Conservation (phyloP, 768 basidiomycete species). For the Lactarius hengduanensis region DNA sequence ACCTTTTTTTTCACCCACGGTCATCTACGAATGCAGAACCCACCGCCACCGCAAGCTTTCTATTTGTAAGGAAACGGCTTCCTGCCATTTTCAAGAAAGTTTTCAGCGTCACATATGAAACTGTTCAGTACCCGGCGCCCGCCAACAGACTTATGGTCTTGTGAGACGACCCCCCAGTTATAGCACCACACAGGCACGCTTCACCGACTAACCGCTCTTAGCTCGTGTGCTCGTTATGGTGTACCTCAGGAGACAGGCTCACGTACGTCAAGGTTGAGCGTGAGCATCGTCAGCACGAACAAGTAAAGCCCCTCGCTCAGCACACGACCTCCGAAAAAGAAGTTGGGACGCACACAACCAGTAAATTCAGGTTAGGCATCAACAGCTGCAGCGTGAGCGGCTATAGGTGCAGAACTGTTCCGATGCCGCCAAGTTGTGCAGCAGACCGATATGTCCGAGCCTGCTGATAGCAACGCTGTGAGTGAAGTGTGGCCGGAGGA, state of each 20-base stretch:
- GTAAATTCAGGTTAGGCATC: background rate
- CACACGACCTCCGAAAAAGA: background rate
- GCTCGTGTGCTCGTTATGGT: background rate
- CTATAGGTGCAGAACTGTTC: background rate
- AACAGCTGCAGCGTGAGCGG: background rate
- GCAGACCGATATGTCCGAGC: background rate
- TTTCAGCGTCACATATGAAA: background rate
- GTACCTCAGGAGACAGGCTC: background rate
- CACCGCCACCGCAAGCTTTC: too few relatives aligned
- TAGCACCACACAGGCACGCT: constrained; percentile 1
- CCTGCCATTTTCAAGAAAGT: background rate
- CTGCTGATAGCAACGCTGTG: background rate
- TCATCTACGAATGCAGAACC: too few relatives aligned
- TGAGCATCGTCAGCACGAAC: background rate
- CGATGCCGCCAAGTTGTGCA: background rate
- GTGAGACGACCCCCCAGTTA: constrained; percentile 1
- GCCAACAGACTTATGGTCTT: background rate
- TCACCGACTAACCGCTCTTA: background rate
- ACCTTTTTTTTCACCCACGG: too few relatives aligned
- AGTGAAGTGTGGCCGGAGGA: background rate
- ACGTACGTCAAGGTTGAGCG: constrained; percentile 1
- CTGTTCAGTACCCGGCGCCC: background rate
- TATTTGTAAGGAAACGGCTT: too few relatives aligned
- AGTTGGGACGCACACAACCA: too few relatives aligned
- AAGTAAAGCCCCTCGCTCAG: background rate